These are phyloP conservation scores for Cyclostephanos invisitatus DNA, from an alignment of 108 stramenopile species.

Conservation along the genomic window DNA sequence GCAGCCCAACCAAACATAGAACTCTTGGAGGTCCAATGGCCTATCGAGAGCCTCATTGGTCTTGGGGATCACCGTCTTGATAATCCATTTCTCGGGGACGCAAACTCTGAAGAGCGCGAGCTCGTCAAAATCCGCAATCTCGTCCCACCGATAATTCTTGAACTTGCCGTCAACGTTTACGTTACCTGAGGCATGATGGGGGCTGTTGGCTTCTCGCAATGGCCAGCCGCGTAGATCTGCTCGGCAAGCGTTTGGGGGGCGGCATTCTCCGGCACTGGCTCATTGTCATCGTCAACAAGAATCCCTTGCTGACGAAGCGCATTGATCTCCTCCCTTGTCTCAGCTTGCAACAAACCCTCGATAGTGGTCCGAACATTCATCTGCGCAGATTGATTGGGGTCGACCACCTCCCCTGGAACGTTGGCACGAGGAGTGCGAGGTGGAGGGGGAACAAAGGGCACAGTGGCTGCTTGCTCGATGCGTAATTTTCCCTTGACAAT, in stretches of 20 bases:
- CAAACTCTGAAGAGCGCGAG: no score
- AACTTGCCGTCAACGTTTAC: no score
- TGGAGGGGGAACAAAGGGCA: not conserved
- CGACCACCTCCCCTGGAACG: not conserved
- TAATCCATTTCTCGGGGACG: not conserved
- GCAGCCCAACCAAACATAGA: slow-evolving; percentile 3
- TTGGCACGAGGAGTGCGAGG: not conserved
- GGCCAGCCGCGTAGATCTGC: not conserved
- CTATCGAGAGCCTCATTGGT: not conserved
- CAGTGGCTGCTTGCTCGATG: not conserved
- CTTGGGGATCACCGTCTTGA: not conserved
- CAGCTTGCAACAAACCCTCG: not conserved
- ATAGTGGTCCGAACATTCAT: not conserved
- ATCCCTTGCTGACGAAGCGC: not conserved
- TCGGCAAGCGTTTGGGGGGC: no score
- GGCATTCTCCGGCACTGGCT: slow-evolving; percentile 3
- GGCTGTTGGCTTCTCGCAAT: not conserved
- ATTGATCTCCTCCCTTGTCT: not conserved
- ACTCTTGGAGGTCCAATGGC: not conserved
- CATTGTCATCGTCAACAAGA: slow-evolving; percentile 7
- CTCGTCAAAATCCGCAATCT: no score
- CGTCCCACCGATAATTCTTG: no score
- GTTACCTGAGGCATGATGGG: no score
- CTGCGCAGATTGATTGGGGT: not conserved
- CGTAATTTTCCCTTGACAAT: not conserved